Evolutionary conservation across 169 alveolate genomes (phyloP).

Genomic region (Cyclospora cayetanensis): DNA sequence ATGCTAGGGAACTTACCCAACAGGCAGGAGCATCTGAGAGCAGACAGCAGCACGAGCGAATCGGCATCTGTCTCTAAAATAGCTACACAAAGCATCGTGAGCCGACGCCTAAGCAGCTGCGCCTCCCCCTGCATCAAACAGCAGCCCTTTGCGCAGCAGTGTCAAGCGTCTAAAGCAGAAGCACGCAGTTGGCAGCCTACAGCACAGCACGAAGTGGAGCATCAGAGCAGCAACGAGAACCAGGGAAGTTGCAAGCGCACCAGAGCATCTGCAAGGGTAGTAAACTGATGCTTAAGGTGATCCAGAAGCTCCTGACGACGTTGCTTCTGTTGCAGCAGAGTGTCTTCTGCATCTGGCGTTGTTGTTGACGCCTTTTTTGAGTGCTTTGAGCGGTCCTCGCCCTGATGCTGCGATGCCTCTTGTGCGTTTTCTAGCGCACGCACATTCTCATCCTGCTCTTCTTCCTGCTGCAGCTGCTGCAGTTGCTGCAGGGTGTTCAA

Average conservation of each 20-base stretch:
- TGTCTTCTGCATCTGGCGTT: not conserved
- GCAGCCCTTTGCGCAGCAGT: not conserved
- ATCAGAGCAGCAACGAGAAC: slow-evolving; percentile 30
- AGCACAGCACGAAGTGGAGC: not conserved
- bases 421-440: no score
- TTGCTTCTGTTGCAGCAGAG: not conserved
- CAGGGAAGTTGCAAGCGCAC: not conserved
- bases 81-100: not conserved
- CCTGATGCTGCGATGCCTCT: not conserved
- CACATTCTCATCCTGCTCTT: slow-evolving; percentile 6
- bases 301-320: not conserved
- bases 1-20: not conserved
- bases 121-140: slow-evolving; percentile 26
- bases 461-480: not conserved
- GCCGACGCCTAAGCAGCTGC: not conserved
- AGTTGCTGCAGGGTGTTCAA: slow-evolving; percentile 42
- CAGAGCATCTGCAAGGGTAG: not conserved
- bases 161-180: not conserved
- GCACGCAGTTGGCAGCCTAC: not conserved
- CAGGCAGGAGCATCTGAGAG: not conserved
- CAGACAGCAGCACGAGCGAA: not conserved
- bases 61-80: not conserved
- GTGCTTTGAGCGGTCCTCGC: not conserved
- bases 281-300: not conserved
- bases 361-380: not conserved